phyloP scores from a whole-genome alignment of 768 basidiomycete species.

The Tricholoma bakamatsutake region DNA sequence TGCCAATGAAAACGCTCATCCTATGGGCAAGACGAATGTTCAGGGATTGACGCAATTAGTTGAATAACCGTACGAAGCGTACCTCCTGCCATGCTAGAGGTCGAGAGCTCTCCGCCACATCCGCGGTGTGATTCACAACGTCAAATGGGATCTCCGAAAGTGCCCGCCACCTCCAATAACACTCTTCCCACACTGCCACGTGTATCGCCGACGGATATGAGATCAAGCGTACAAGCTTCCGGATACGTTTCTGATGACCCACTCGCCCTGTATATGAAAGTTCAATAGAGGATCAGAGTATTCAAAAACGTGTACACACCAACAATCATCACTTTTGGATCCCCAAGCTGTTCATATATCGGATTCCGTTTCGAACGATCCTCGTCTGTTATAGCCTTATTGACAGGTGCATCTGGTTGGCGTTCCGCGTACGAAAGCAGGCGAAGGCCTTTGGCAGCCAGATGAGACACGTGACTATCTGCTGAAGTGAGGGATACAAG shows the following conservation, averaged over 20 bases:
- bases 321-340: constrained; percentile 62
- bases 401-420: constrained; percentile 49
- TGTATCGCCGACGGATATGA: constrained; percentile 61
- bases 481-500: constrained; percentile 67
- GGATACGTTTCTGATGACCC: constrained; percentile 73
- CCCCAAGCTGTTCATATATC: constrained; percentile 75
- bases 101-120: constrained; percentile 20
- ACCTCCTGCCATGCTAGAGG: constrained; percentile 25
- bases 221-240: constrained; percentile 62
- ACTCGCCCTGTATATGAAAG: constrained; percentile 51
- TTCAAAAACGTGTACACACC: constrained; percentile 37
- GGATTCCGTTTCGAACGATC: constrained; percentile 64
- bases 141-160: constrained; percentile 56
- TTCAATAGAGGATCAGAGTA: constrained; percentile 6
- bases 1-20: constrained; percentile 81
- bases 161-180: constrained; percentile 67
- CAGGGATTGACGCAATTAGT: neutral
- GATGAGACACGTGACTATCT: constrained; percentile 57
- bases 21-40: constrained; percentile 28
- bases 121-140: constrained; percentile 24
- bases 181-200: constrained; percentile 79
- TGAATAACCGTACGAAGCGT: neutral
- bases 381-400: constrained; percentile 47
- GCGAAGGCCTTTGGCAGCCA: constrained; percentile 66
- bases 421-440: constrained; percentile 63